Percentiles rank a stretch among this genome's conserved stretches.
Evolutionary conservation across 2,329 filamentous ascomycete genomes (phyloP).

Genomic region (Stemphylium lycopersici): DNA sequence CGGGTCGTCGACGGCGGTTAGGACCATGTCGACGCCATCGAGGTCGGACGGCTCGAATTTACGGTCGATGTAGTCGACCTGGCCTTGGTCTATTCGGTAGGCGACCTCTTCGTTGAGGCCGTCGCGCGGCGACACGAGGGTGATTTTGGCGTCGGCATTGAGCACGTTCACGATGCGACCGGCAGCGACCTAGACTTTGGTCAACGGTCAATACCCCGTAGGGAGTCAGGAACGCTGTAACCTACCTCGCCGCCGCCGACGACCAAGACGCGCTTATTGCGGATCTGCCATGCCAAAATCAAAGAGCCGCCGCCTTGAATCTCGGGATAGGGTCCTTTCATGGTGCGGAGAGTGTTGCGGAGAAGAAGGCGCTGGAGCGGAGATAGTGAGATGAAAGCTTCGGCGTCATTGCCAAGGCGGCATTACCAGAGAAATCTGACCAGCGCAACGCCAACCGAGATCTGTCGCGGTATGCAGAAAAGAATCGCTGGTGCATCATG

Average conservation of each 20-base stretch:
- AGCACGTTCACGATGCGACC: conserved; percentile 92
- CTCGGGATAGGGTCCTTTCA: conserved; percentile 69
- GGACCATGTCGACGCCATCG: conserved; percentile 81
- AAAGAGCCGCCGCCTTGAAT: conserved; percentile 91
- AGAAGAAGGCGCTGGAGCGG: conserved; percentile 29
- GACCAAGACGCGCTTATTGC: conserved; percentile 86
- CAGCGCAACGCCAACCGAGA: not conserved
- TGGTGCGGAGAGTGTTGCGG: conserved; percentile 38
- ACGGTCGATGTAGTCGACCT: conserved; percentile 81
- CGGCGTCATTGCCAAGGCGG: conserved; percentile 22
- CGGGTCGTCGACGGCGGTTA: conserved; percentile 92
- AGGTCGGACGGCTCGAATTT: conserved; percentile 87
- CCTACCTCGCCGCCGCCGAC: conserved; percentile 92
- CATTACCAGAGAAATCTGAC: conserved; percentile 1
- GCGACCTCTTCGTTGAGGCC: conserved; percentile 90
- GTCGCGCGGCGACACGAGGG: conserved; percentile 77
- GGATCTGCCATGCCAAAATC: conserved; percentile 95
- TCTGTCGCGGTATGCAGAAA: too few relatives aligned
- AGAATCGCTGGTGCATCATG: too few relatives aligned
- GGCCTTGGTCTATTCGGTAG: conserved; percentile 74
- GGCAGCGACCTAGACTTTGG: conserved; percentile 77
- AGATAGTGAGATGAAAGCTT: conserved; percentile 26
- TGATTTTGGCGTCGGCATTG: conserved; percentile 91
- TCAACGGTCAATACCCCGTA: conserved; percentile 42
- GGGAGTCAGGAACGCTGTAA: conserved; percentile 11